A percentile compares a stretch with the other conserved stretches of the same genome.
Conservation (phyloP, 169 alveolate genomes). For the Eimeria praecox region DNA sequence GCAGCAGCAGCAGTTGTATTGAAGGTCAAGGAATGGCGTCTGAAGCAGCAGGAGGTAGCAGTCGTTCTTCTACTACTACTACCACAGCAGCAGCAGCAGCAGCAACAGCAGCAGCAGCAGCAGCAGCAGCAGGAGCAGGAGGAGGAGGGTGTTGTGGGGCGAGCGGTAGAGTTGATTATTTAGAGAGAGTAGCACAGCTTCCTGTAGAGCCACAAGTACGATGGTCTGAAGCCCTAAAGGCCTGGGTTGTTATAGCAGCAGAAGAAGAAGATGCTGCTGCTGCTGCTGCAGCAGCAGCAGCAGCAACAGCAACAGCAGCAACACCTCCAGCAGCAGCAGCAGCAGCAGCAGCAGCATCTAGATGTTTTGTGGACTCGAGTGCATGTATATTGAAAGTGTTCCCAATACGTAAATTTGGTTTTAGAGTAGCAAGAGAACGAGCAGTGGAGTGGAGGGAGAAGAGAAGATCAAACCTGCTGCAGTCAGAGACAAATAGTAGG, state of each 20-base stretch:
- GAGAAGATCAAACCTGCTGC: conserved; percentile 18
- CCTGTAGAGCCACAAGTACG: conserved; percentile 61
- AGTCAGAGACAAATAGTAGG: too few species aligned
- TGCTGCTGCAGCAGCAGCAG: conserved; percentile 21
- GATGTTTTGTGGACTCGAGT: neutral
- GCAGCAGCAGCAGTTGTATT: neutral
- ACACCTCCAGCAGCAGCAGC: conserved; percentile 14
- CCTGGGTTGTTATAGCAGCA: conserved; percentile 74
- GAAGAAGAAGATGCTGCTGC: neutral
- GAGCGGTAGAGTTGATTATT: conserved; percentile 60
- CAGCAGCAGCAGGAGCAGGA: conserved; percentile 22
- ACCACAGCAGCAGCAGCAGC: conserved; percentile 18
- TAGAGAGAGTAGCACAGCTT: conserved; percentile 72
- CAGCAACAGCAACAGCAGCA: neutral
- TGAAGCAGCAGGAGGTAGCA: neutral
- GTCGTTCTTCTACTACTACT: neutral
- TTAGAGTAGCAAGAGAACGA: conserved; percentile 69
- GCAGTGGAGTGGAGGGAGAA: conserved; percentile 77
- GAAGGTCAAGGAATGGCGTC: neutral
- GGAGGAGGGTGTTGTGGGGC: neutral
- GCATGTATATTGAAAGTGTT: conserved; percentile 53
- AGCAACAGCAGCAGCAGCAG: conserved; percentile 31
- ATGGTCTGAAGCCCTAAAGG: conserved; percentile 64
- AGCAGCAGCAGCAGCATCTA: neutral
- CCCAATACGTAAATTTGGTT: conserved; percentile 69